These are phyloP conservation scores for Rhodamnia argentea DNA, from an alignment of 345 rosid genomes.

Conservation along the genomic window DNA sequence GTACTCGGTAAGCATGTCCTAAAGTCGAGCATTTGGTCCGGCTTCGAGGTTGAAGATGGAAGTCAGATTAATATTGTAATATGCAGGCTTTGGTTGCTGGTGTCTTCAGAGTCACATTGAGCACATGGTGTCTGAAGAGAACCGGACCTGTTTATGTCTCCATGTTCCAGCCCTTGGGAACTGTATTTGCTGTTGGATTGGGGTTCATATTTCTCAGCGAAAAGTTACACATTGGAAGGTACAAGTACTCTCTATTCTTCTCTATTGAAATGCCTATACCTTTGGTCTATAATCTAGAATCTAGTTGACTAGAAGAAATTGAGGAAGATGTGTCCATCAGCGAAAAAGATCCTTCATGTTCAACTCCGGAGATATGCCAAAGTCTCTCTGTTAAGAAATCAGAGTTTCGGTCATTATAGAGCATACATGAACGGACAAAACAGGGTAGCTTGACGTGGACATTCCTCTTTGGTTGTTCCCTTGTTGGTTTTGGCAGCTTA, in stretches of 20 bases:
- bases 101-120: background rate
- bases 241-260: background rate
- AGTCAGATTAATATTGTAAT: background rate
- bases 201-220: background rate
- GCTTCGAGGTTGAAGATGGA: background rate
- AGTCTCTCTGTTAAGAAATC: background rate
- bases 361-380: background rate
- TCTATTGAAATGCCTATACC: background rate
- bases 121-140: background rate
- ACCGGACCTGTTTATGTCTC: background rate
- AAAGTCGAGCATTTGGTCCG: background rate
- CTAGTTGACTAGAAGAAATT: background rate
- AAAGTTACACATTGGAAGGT: background rate
- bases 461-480: background rate
- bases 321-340: background rate
- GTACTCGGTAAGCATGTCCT: constrained; percentile 22
- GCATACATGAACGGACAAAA: background rate
- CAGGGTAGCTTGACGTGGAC: background rate
- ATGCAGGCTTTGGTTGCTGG: background rate
- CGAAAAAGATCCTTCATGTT: background rate
- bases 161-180: background rate
- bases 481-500: background rate
- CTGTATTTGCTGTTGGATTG: background rate
- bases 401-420: background rate
- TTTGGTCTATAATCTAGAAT: background rate